phyloP scores from a whole-genome alignment of 352 stramenopile species.

The Phytopythium vexans region DNA sequence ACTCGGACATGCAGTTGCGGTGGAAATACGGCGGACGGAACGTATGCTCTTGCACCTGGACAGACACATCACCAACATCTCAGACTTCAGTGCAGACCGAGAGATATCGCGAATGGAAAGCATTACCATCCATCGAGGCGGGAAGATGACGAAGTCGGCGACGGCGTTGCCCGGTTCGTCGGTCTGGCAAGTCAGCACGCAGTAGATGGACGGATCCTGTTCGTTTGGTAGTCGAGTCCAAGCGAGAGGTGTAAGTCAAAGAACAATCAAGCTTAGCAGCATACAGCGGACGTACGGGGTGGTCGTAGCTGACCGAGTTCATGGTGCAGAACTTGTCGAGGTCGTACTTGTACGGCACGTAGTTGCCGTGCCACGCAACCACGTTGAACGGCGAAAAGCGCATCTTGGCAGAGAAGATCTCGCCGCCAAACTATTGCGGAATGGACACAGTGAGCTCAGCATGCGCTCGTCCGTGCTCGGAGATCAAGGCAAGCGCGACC shows the following conservation, averaged over 20 bases:
- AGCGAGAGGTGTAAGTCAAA: slow-evolving; percentile 1
- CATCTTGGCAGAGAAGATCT: slow-evolving; percentile 85
- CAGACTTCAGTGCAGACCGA: neutral
- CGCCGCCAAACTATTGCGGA: slow-evolving; percentile 67
- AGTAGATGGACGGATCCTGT: slow-evolving; percentile 96
- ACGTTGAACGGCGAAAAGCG: slow-evolving; percentile 95
- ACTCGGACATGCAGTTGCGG: slow-evolving; percentile 97
- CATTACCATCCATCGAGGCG: slow-evolving; percentile 92
- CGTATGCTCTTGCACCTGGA: slow-evolving; percentile 86
- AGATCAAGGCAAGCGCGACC: neutral
- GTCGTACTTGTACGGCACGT: slow-evolving; percentile 97
- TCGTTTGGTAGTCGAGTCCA: neutral
- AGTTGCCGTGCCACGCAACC: slow-evolving; percentile 98
- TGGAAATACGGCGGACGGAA: slow-evolving; percentile 94
- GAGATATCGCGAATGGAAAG: neutral
- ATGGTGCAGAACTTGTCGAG: slow-evolving; percentile 94
- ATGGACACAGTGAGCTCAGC: neutral
- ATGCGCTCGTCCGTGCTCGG: no score
- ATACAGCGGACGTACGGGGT: slow-evolving; percentile 51
- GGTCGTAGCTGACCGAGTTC: slow-evolving; percentile 96
- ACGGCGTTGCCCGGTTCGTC: slow-evolving; percentile 92
- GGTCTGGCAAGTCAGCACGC: slow-evolving; percentile 94
- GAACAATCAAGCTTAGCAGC: no score
- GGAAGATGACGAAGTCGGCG: slow-evolving; percentile 98
- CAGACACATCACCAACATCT: slow-evolving; percentile 1